phyloP scores from a whole-genome alignment of 2,329 filamentous ascomycete species.

The Teratosphaeria nubilosa region DNA sequence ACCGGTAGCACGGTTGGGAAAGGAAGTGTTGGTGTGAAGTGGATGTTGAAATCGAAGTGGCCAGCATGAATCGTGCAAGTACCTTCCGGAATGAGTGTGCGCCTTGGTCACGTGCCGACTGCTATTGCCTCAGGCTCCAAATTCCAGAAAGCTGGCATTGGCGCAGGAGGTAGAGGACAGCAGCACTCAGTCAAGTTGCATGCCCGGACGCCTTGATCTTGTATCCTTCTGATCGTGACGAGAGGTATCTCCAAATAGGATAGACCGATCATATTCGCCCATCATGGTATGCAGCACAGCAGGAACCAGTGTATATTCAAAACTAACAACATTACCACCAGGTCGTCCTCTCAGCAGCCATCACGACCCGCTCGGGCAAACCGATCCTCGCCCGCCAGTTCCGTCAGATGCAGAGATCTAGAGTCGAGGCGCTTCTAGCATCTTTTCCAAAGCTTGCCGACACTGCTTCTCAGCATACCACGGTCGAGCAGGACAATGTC shows the following conservation, averaged over 20 bases:
- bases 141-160: neutral
- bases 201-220: neutral
- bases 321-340: conserved; percentile 28
- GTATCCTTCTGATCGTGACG: neutral
- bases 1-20: neutral
- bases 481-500: conserved; percentile 97
- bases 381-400: conserved; percentile 96
- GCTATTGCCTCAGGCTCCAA: neutral
- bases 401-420: conserved; percentile 90
- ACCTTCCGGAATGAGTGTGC: neutral
- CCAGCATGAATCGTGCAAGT: neutral
- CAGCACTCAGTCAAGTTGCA: neutral
- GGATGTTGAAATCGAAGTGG: neutral
- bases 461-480: conserved; percentile 92
- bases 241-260: neutral
- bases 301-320: conserved; percentile 1
- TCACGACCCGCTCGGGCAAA: conserved; percentile 97
- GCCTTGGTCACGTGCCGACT: neutral
- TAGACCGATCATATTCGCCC: neutral
- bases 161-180: neutral
- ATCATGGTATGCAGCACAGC: conserved; percentile 22
- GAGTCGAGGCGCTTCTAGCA: conserved; percentile 91
- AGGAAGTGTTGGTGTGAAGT: neutral
- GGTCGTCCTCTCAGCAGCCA: conserved; percentile 97
- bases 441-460: conserved; percentile 97